Base-by-base conservation (phyloP, 768 basidiomycete genomes). In the Thelephora ganbajun region DNA sequence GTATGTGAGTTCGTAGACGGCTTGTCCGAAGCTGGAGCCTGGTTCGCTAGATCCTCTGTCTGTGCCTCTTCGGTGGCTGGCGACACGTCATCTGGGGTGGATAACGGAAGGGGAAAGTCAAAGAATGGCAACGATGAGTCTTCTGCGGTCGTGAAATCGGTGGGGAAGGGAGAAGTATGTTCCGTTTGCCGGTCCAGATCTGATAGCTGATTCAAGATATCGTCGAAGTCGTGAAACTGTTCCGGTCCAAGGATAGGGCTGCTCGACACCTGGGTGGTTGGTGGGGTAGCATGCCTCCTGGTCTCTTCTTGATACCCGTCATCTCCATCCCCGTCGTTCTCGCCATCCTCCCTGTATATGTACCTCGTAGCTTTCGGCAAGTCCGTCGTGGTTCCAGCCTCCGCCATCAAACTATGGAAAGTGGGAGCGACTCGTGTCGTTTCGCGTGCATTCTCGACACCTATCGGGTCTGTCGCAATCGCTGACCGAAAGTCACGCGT, bases 361-460 rank as follows among this genome's bases (percentile, higher is more conserved):
- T 58, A 64, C 34, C 41, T 48, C 43, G 18, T 39, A 41, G 39
- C 46, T 44, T 44, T 50, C 34, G 46, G 20, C 22, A 16, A 22
- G 22, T 6, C 36, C 11, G 48, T 51, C 35, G 50, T 48, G 13
- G 39, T 33, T 30, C 42, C 46, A 45, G 74, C 72, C 42, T 68
- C 73, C 34, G 77, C 76, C 14, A 80, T 85, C 14, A 86, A 73
- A 12, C 81, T 84, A 60, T 86, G 84, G 57, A 87, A 87, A 2
- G 83, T 77, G 43, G 85, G 83, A 0, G 83, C 80, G 1, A 74
- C 76, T 52, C 82, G 77, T 34, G 85, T 86, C 44, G 65, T 65
- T 49, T 59, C 48, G 23, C 33, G 44, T 22, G 43, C 37, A 26
- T 42, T 33, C 22, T 39, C 30, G n/a, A 44, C 51, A 20, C 52